Percentiles rank a stretch among this genome's conserved stretches.
These are phyloP conservation scores for Pezicula carpinea DNA, from an alignment of 2,329 filamentous ascomycete genomes.

Conservation along the genomic window DNA sequence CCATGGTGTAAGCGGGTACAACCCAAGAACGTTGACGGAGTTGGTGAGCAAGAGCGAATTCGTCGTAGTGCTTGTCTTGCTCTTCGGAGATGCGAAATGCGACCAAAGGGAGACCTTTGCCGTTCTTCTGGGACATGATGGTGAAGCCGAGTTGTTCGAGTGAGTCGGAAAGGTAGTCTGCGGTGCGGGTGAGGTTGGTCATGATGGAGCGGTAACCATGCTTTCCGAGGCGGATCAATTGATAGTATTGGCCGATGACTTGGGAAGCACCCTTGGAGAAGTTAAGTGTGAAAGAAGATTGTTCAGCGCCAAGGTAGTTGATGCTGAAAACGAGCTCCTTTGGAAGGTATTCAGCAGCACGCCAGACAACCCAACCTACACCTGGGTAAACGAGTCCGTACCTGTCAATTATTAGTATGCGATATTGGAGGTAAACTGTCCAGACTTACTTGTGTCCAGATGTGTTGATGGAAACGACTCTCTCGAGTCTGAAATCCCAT, in stretches of 20 bases:
- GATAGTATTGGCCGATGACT: conserved; percentile 96
- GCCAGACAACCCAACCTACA: conserved; percentile 92
- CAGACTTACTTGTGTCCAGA: conserved; percentile 79
- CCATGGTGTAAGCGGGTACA: conserved; percentile 96
- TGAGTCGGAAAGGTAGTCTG: conserved; percentile 76
- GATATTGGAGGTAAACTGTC: conserved; percentile 15
- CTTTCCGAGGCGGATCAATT: conserved; percentile 91
- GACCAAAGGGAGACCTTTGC: conserved; percentile 80
- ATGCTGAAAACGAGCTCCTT: conserved; percentile 95
- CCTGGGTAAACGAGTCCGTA: conserved; percentile 79
- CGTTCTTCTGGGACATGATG: conserved; percentile 78
- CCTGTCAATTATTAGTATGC: conserved; percentile 51
- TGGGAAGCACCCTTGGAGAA: conserved; percentile 95
- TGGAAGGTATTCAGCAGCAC: conserved; percentile 75
- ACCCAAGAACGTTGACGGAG: conserved; percentile 87
- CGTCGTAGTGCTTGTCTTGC: conserved; percentile 58
- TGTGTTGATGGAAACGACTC: conserved; percentile 89
- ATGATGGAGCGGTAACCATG: conserved; percentile 90
- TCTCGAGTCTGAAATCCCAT: conserved; percentile 90
- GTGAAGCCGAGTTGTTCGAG: conserved; percentile 75
- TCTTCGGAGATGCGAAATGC: conserved; percentile 71
- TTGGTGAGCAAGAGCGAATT: conserved; percentile 78
- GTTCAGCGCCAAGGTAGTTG: conserved; percentile 95
- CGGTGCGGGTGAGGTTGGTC: conserved; percentile 84
- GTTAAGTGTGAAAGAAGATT: conserved; percentile 94